Percentiles rank a stretch among this genome's conserved stretches.
Conservation (phyloP, 805 yeast genomes). For the Pichia nanzhaoensis region DNA sequence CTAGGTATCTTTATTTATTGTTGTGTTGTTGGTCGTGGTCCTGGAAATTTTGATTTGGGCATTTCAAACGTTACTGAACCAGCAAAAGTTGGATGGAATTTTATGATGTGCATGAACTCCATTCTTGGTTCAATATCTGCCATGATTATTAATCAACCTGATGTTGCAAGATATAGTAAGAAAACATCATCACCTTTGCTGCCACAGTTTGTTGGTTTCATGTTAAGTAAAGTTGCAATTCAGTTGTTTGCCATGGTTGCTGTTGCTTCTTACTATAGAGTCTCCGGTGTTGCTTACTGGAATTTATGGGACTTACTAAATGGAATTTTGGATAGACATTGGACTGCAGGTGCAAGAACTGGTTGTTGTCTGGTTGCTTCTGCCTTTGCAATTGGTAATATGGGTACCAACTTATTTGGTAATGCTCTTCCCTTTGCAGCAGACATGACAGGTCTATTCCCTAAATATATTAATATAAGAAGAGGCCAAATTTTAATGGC, state of each 20-base stretch:
- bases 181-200: slow-evolving; percentile 15
- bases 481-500: slow-evolving; percentile 41
- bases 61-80: slow-evolving; percentile 15
- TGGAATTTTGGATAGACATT: slow-evolving; percentile 34
- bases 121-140: slow-evolving; percentile 23
- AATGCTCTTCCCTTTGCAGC: slow-evolving; percentile 43
- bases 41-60: slow-evolving; percentile 29
- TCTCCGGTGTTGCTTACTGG: slow-evolving; percentile 32
- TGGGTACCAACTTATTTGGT: slow-evolving; percentile 34
- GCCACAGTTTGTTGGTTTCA: slow-evolving; percentile 31
- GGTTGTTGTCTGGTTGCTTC: slow-evolving; percentile 46
- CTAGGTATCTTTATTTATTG: slow-evolving; percentile 29
- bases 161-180: slow-evolving; percentile 23
- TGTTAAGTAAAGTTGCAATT: slow-evolving; percentile 28
- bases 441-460: slow-evolving; percentile 43
- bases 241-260: slow-evolving; percentile 37
- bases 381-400: slow-evolving; percentile 32
- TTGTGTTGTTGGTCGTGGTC: slow-evolving; percentile 26
- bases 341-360: slow-evolving; percentile 38
- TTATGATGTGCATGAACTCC: slow-evolving; percentile 16
- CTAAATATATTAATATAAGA: slow-evolving; percentile 36
- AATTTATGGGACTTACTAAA: slow-evolving; percentile 37
- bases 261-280: slow-evolving; percentile 36
- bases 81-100: slow-evolving; percentile 16
- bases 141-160: slow-evolving; percentile 27